Evolutionary conservation across 1,284 basidiomycete genomes (phyloP).

Genomic region (Ganoderma resinaceum): DNA sequence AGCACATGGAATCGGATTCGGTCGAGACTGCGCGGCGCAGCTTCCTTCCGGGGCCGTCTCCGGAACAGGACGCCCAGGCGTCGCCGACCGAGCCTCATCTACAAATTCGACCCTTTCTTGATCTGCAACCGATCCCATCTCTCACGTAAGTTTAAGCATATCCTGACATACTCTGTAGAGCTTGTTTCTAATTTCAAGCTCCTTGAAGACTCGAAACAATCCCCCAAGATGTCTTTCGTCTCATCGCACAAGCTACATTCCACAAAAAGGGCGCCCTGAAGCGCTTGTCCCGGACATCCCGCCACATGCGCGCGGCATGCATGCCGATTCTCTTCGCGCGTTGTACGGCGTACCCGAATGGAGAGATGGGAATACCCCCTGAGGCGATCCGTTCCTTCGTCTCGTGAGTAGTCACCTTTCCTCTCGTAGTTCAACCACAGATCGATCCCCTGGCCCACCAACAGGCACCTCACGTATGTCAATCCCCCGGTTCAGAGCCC

Average conservation of each 20-base stretch:
- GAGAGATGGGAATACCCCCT: constrained; percentile 7
- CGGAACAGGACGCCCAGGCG: neutral
- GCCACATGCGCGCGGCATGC: constrained; percentile 5
- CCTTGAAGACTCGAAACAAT: constrained; percentile 8
- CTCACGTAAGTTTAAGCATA: constrained; percentile 12
- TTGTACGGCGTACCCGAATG: constrained; percentile 9
- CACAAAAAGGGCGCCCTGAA: neutral
- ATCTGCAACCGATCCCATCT: constrained; percentile 10
- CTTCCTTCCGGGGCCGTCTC: neutral
- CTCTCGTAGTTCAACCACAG: neutral
- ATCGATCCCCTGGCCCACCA: neutral
- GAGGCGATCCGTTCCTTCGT: constrained; percentile 8
- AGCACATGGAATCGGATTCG: neutral
- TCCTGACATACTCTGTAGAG: constrained; percentile 1
- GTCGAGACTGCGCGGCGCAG: neutral
- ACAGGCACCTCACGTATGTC: constrained; percentile 16
- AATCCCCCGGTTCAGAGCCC: neutral
- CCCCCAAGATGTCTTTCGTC: constrained; percentile 12
- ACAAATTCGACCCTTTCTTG: neutral
- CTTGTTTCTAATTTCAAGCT: neutral
- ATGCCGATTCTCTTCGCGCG: constrained; percentile 14
- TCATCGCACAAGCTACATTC: constrained; percentile 2
- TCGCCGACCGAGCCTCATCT: neutral
- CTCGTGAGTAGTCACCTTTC: constrained; percentile 3
- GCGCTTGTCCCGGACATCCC: constrained; percentile 7